These are phyloP conservation scores for Cladosporium sp. DNA, from an alignment of 2,329 filamentous ascomycete genomes.

Conservation along the genomic window DNA sequence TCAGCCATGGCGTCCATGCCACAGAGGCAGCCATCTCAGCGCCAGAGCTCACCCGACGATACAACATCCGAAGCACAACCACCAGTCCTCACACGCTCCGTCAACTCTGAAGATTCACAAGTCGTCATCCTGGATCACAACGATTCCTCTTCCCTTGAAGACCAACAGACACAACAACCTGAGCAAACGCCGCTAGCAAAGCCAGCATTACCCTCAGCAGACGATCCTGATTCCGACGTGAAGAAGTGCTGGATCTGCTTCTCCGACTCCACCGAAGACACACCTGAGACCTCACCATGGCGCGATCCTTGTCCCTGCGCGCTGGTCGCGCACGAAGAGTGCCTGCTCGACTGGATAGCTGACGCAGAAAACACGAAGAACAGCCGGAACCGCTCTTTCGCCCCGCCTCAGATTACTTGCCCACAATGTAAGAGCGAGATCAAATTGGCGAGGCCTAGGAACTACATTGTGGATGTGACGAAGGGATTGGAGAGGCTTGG, in stretches of 20 bases:
- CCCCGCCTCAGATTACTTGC: constrained; percentile 64
- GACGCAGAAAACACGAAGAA: constrained; percentile 68
- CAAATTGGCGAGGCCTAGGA: constrained; percentile 67
- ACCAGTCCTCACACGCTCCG: constrained; percentile 32
- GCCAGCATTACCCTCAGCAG: constrained; percentile 10
- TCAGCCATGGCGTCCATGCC: constrained; percentile 9
- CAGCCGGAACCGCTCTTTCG: constrained; percentile 43
- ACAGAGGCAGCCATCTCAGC: constrained; percentile 31
- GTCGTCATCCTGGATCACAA: constrained; percentile 41
- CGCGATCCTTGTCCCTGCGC: constrained; percentile 87
- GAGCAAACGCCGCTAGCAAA: constrained; percentile 15
- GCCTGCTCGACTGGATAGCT: constrained; percentile 88
- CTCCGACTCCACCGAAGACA: constrained; percentile 61
- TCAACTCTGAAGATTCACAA: constrained; percentile 43
- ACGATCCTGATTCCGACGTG: constrained; percentile 33
- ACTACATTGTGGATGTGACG: constrained; percentile 65
- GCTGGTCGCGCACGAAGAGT: constrained; percentile 83
- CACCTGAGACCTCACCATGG: constrained; percentile 64
- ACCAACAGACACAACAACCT: constrained; percentile 6
- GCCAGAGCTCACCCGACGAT: constrained; percentile 24
- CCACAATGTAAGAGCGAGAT: constrained; percentile 88
- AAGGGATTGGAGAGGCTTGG: constrained; percentile 56
- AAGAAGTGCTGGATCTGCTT: constrained; percentile 69
- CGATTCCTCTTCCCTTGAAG: constrained; percentile 6
- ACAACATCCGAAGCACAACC: constrained; percentile 19